Evolutionary conservation across 495 filamentous ascomycete species (phyloP), one percentile per base, ranked within the genome.

Genomic region (Trichocladium antarcticum): DNA sequence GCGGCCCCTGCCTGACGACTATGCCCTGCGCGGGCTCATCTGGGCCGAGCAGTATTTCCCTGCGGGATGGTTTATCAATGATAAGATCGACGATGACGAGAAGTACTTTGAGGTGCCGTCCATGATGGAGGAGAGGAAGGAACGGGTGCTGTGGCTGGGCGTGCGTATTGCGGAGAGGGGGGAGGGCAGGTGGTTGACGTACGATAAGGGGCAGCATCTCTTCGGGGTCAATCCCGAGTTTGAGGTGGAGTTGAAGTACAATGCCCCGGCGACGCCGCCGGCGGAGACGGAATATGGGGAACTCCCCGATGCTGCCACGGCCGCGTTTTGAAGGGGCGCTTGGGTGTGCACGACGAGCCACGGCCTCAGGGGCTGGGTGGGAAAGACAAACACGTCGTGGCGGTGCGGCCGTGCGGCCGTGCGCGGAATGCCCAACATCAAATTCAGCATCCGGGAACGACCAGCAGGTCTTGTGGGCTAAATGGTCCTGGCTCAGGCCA

Each of bases 1-100:
- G 31, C 31, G 76, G n/a, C 87, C 87, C 5, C 60, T 95, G 0
- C 81, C 87, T 0, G 92, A 96, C 53, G 92, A 98, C 53, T 95
- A 80, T 50, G 70, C 81, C 0, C 78, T 94, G 46, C 76, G 83
- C 5, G 92, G 89, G 0, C 75, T 89, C 16, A 58, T 81, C 3
- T 95, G 83, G 79, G 77, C 75, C 4, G 73, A 79, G 36, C 59
- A 66, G 9, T 85, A 88, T 48, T 92, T 81, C 46, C 85, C 86
- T 0, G 53, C 68, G 0, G 61, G 68, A 1, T 95, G 82, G 73
- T 95, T 95, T 57, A 61, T 72, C 0, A 32, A 76, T 43, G 75
- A 80, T 12, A 75, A 75, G 51, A 74, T 82, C 6, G 87, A 89
- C 45, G 84, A 92, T 31, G 85, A 92, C 17, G 83, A 87, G 48